A percentile compares a stretch with the other conserved stretches of the same genome.
phyloP scores from a whole-genome alignment of 179 eudicot genomes.

The Silene coronaria region DNA sequence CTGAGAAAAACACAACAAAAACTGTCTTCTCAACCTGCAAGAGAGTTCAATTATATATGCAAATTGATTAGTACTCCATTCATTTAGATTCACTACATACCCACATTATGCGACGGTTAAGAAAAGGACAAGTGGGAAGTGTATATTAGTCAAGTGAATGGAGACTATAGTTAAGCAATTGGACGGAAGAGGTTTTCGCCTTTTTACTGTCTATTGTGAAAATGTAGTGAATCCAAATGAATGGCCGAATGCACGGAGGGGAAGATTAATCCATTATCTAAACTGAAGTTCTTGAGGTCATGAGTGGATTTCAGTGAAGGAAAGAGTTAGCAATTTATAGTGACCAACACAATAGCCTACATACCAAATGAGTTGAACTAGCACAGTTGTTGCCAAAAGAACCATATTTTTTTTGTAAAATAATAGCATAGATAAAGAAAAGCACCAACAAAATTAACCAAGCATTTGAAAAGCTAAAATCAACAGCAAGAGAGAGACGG shows the following conservation, averaged over 20 bases:
- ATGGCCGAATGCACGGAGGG: not conserved
- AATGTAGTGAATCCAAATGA: not conserved
- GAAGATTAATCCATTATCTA: not conserved
- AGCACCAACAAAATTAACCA: not conserved
- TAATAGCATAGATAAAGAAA: not conserved
- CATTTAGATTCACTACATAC: not conserved
- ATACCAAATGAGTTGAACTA: not conserved
- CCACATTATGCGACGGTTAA: not conserved
- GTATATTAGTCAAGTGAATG: not conserved
- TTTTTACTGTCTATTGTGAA: not conserved
- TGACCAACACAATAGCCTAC: not conserved
- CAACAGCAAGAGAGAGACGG: not conserved
- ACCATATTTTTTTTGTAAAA: not conserved
- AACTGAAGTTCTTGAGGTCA: not conserved
- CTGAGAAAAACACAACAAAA: slow-evolving; percentile 95
- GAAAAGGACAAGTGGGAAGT: not conserved
- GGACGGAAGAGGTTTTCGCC: not conserved
- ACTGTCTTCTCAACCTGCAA: slow-evolving; percentile 92
- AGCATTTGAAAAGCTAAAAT: not conserved
- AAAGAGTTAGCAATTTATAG: not conserved
- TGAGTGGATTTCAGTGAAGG: not conserved
- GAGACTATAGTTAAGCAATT: not conserved
- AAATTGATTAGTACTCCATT: slow-evolving; percentile 4
- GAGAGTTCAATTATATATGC: slow-evolving; percentile 11
- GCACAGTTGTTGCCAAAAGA: not conserved